Evolutionary conservation across 495 filamentous ascomycete genomes (phyloP), one percentile per base, ranked within the genome.

Genomic region (Trichoderma orchidacearum): DNA sequence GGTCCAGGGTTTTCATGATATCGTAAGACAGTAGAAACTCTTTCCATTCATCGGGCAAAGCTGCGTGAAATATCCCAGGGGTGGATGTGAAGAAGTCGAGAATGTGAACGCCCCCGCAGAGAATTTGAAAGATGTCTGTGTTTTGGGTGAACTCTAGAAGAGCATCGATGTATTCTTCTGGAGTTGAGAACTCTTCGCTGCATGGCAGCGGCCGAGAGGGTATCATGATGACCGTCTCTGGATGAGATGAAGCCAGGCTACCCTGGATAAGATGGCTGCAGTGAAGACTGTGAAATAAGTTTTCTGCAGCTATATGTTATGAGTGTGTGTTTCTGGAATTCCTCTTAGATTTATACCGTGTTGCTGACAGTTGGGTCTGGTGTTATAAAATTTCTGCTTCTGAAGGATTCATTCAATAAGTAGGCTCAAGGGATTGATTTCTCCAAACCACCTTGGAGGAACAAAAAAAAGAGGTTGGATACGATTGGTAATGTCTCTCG

Each of bases 41-140:
- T 55, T 85, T 79, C 93, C 93, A 98, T 62, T 87, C 80, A 63
- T 80, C 63, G 1, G 90, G 89, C 12, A 98, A 70, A 1, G 89
- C 74, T 3, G 75, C 70, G 36, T 81, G 77, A 66, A 95, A 96
- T 0, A 96, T 73, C 66, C 72, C 73, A 17, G 87, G 86, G 18
- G 89, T 81, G 51, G 80, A 79, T n/a, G 90, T 96, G 70, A 96
- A 85, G 70, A 98, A 97, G 63, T 97, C 93, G 51, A 96, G 76
- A 56, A 98, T 89, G 66, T 98, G 93, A 3, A 97, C 85, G 31
- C 91, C 90, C 54, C 93, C 94, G 65, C 90, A 95, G 53, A 97
- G 76, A 41, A 84, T 86, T 61, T 86, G 86, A 63, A 96, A 90
- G n/a, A 90, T 77, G 30, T 82, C 77, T 21, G 85, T 85, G 21